Conservation (phyloP, 495 filamentous ascomycete species). For the Penicillium lagena region DNA sequence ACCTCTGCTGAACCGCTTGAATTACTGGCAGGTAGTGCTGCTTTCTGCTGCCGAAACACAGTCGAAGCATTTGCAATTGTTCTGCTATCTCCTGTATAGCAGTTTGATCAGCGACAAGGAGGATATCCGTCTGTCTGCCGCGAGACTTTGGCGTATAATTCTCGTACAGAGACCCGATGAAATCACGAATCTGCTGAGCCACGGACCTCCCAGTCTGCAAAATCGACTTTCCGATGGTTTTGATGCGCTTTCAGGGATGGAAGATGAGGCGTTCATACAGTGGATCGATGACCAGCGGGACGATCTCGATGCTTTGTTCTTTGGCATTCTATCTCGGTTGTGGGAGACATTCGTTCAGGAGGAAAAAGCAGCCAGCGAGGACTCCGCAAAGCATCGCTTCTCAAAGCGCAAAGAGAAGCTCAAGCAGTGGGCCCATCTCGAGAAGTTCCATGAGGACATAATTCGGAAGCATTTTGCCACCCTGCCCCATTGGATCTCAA, state of each 20-base stretch:
- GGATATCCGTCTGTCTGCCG: constrained; percentile 67
- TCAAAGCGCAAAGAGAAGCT: constrained; percentile 74
- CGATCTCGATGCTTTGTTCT: constrained; percentile 75
- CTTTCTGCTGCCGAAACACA: constrained; percentile 70
- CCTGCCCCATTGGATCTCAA: constrained; percentile 85
- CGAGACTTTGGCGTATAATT: constrained; percentile 81
- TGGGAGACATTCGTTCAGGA: constrained; percentile 81
- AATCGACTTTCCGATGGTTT: constrained; percentile 70
- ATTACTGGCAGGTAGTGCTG: constrained; percentile 92
- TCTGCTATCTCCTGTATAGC: constrained; percentile 86
- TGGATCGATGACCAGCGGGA: constrained; percentile 85
- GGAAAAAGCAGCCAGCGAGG: constrained; percentile 72
- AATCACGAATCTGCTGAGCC: constrained; percentile 60
- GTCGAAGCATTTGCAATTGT: constrained; percentile 66
- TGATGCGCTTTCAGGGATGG: constrained; percentile 74
- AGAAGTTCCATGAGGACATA: constrained; percentile 59
- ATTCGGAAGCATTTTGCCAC: constrained; percentile 74
- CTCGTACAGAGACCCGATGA: constrained; percentile 92
- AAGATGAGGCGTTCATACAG: constrained; percentile 74
- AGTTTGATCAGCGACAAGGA: constrained; percentile 62
- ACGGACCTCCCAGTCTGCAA: constrained; percentile 63
- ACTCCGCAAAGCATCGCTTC: constrained; percentile 60
- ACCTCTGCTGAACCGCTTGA: constrained; percentile 69
- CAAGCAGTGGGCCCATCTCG: constrained; percentile 66
- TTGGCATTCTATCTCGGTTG: constrained; percentile 63